phyloP scores from a whole-genome alignment of 176 grass and related monocot genomes.

The Oryza longistaminata region DNA sequence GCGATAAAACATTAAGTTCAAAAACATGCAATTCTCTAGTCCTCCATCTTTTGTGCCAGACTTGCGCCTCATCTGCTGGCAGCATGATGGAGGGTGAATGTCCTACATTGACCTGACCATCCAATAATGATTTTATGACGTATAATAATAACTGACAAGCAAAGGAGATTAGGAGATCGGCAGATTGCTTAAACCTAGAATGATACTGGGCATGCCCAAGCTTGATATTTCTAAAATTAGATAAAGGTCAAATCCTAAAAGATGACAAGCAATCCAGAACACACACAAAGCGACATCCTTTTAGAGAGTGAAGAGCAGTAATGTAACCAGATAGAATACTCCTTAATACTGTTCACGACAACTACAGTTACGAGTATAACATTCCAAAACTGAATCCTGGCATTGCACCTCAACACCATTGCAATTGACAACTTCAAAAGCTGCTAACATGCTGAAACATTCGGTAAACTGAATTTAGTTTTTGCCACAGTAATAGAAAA shows the following conservation, averaged over 20 bases:
- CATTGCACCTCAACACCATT: slow-evolving; percentile 95
- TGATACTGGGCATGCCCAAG: not conserved
- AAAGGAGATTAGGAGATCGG: not conserved
- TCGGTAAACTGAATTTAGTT: slow-evolving; percentile 40
- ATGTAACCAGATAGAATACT: not conserved
- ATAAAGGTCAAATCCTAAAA: not conserved
- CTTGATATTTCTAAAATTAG: not conserved
- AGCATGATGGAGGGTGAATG: not conserved
- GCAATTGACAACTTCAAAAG: slow-evolving; percentile 95
- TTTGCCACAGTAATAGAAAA: slow-evolving; percentile 5
- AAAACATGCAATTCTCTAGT: not conserved
- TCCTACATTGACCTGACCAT: not conserved
- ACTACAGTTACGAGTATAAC: not conserved
- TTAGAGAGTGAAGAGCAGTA: not conserved
- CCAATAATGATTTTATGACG: not conserved
- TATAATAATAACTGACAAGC: not conserved
- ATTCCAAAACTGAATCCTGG: slow-evolving; percentile 54
- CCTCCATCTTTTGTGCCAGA: no score
- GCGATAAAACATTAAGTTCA: not conserved
- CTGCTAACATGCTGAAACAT: slow-evolving; percentile 87
- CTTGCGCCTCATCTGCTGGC: not conserved
- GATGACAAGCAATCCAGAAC: slow-evolving; percentile 19
- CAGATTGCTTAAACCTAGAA: not conserved
- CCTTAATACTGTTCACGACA: not conserved
- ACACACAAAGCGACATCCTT: not conserved